Conservation (phyloP, 371 early-diverging fungal species). For the Phascolomyces articulosus region DNA sequence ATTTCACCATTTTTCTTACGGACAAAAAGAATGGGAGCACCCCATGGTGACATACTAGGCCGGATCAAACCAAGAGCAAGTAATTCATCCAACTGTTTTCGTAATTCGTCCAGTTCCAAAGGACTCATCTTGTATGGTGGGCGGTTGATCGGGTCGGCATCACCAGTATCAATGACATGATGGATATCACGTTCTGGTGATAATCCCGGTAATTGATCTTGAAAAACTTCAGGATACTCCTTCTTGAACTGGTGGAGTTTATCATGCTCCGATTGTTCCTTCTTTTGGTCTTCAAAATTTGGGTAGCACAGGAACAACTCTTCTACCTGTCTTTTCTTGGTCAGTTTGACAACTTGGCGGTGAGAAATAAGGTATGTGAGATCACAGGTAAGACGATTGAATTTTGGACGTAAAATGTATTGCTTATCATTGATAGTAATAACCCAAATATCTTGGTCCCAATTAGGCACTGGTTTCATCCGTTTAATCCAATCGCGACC, state of each 20-base stretch:
- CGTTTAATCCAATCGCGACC: slow-evolving; percentile 5
- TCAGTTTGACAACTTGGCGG: too few relatives aligned
- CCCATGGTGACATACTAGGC: too few relatives aligned
- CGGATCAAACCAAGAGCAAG: too few relatives aligned
- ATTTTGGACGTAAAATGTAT: not conserved
- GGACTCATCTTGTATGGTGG: slow-evolving; percentile 34
- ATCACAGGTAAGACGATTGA: too few relatives aligned
- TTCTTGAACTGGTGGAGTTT: not conserved
- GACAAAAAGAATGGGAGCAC: too few relatives aligned
- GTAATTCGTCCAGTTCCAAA: slow-evolving; percentile 27
- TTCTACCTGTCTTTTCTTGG: not conserved
- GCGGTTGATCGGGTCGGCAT: slow-evolving; percentile 10
- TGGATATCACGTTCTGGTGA: slow-evolving; percentile 8
- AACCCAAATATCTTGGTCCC: not conserved
- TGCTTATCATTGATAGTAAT: not conserved
- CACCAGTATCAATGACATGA: slow-evolving; percentile 13
- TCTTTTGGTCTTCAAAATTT: too few relatives aligned
- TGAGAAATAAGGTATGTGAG: slow-evolving; percentile 3
- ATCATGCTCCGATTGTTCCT: too few relatives aligned
- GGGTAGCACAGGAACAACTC: too few relatives aligned
- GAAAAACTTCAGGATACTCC: slow-evolving; percentile 7
- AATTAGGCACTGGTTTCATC: slow-evolving; percentile 5
- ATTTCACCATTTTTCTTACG: too few relatives aligned
- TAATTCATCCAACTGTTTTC: slow-evolving; percentile 15
- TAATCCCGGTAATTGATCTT: slow-evolving; percentile 9